These are phyloP conservation scores for Leptographium lundbergii DNA, from an alignment of 2,329 filamentous ascomycete species.

Conservation along the genomic window DNA sequence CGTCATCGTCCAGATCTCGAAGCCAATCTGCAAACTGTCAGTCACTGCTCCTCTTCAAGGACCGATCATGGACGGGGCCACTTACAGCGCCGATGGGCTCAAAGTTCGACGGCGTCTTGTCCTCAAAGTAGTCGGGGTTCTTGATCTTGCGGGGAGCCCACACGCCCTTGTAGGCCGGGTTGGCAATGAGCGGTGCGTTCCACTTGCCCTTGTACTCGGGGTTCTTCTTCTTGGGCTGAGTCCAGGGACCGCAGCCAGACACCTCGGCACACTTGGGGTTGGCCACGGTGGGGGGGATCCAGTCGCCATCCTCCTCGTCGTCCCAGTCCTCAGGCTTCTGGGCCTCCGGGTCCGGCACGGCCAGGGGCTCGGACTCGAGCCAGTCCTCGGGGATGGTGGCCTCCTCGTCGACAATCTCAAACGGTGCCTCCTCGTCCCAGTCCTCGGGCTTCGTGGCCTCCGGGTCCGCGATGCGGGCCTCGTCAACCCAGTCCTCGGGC, in stretches of 20 bases:
- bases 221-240: constrained; percentile 85
- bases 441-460: constrained; percentile 94
- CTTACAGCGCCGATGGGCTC: constrained; percentile 95
- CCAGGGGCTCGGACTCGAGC: constrained; percentile 78
- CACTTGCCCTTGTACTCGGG: constrained; percentile 98
- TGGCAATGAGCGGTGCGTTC: constrained; percentile 84
- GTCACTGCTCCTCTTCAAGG: neutral
- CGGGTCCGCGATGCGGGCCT: constrained; percentile 80
- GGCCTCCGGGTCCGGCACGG: constrained; percentile 82
- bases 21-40: constrained; percentile 57
- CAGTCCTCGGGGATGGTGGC: constrained; percentile 89
- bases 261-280: constrained; percentile 94
- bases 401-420: constrained; percentile 88
- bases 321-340: constrained; percentile 99
- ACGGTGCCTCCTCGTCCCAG: constrained; percentile 98
- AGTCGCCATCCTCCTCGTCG: constrained; percentile 98
- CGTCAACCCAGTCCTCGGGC: constrained; percentile 92
- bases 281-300: constrained; percentile 75
- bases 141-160: constrained; percentile 94
- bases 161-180: constrained; percentile 92
- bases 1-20: constrained; percentile 99
- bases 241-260: constrained; percentile 90
- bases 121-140: constrained; percentile 94
- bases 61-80: constrained; percentile 17
- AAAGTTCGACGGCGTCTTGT: constrained; percentile 92